A percentile compares a stretch with the other conserved stretches of the same genome.
Conservation (phyloP, 129 eudicot genomes). For the Lactuca saligna region DNA sequence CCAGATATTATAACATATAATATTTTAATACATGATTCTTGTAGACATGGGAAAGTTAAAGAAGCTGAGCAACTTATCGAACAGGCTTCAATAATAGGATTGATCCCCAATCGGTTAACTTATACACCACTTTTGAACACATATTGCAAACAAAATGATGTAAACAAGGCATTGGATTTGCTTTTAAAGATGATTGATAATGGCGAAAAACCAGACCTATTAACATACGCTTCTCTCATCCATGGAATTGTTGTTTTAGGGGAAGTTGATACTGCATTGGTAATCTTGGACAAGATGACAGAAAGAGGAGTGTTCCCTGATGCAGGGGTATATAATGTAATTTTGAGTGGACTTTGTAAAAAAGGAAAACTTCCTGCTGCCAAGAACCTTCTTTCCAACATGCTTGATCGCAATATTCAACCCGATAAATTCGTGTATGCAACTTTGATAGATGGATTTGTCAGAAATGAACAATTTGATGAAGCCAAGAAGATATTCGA, state of each 20-base stretch:
- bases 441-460: constrained; percentile 69
- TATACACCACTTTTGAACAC: constrained; percentile 67
- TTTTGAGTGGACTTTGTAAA: constrained; percentile 75
- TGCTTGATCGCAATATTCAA: constrained; percentile 57
- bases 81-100: constrained; percentile 49
- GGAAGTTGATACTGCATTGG: constrained; percentile 65
- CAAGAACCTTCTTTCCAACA: constrained; percentile 54
- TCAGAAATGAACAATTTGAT: constrained; percentile 49
- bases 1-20: constrained; percentile 75
- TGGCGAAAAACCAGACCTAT: constrained; percentile 69
- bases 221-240: constrained; percentile 70
- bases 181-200: constrained; percentile 56
- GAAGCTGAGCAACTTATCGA: constrained; percentile 72
- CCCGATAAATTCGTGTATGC: constrained; percentile 69
- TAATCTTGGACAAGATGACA: constrained; percentile 58
- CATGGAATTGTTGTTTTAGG: constrained; percentile 74
- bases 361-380: constrained; percentile 59
- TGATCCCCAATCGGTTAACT: constrained; percentile 53
- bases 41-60: constrained; percentile 61
- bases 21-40: constrained; percentile 55
- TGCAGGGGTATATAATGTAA: constrained; percentile 71
- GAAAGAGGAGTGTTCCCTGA: constrained; percentile 72
- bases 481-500: constrained; percentile 73
- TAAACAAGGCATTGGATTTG: constrained; percentile 57
- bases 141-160: constrained; percentile 53